Evolutionary conservation across 148 eudicot genomes (phyloP).

Genomic region (Oxyria digyna): DNA sequence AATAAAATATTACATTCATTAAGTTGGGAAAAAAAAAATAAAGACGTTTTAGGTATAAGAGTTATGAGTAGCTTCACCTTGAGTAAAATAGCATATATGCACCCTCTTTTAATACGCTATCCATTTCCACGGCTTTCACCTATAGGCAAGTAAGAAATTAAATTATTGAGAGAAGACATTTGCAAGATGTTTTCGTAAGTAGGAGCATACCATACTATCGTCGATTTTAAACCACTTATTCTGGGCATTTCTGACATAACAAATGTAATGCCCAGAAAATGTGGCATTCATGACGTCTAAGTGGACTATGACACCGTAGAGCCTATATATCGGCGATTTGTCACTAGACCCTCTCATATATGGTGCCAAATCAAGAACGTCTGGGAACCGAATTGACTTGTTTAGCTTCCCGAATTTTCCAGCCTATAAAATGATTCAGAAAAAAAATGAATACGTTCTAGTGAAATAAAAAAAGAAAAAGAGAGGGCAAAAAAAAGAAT

Average conservation of each 20-base stretch:
- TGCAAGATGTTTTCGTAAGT: background rate
- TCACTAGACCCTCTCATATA: conserved; percentile 67
- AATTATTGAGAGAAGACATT: background rate
- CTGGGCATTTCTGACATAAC: conserved; percentile 64
- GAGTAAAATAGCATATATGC: conserved; percentile 94
- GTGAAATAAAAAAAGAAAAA: background rate
- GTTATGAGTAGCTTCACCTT: conserved; percentile 28
- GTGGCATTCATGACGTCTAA: conserved; percentile 79
- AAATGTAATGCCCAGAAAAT: conserved; percentile 82
- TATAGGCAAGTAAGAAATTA: conserved; percentile 9
- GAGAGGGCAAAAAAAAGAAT: background rate
- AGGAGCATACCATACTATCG: conserved; percentile 53
- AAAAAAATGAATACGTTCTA: background rate
- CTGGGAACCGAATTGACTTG: conserved; percentile 65
- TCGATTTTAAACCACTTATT: conserved; percentile 80
- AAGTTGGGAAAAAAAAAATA: background rate
- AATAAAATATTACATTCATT: background rate
- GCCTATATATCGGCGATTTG: conserved; percentile 59
- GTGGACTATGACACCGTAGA: conserved; percentile 85
- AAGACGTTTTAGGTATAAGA: background rate
- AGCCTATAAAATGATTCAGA: conserved; percentile 33
- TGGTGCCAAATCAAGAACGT: conserved; percentile 63
- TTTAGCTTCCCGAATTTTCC: conserved; percentile 82
- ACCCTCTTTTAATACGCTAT: conserved; percentile 51
- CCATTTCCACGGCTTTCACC: conserved; percentile 64